A percentile compares a stretch with the other conserved stretches of the same genome.
phyloP scores from a whole-genome alignment of 1,284 basidiomycete genomes.

The Puccinia horiana region DNA sequence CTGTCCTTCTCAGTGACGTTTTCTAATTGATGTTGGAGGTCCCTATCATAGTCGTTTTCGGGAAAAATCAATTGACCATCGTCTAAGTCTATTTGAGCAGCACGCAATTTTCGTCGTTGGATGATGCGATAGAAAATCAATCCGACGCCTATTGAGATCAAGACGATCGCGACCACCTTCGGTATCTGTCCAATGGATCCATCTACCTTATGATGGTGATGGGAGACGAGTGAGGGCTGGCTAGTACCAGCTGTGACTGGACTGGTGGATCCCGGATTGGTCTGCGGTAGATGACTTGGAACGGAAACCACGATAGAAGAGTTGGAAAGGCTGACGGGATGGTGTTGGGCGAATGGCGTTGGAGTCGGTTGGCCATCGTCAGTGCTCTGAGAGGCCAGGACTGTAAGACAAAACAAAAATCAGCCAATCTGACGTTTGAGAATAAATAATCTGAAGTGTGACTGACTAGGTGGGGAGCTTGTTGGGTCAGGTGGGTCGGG shows the following conservation, averaged over 20 bases:
- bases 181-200: not conserved
- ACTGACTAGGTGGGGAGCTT: not conserved
- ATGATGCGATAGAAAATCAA: not conserved
- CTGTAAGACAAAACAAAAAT: too few relatives aligned
- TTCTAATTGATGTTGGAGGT: not conserved
- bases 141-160: not conserved
- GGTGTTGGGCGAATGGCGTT: not conserved
- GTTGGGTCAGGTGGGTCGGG: not conserved
- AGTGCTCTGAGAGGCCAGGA: not conserved
- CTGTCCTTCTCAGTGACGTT: not conserved
- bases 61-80: not conserved
- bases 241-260: not conserved
- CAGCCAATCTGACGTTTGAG: too few relatives aligned
- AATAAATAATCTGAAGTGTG: too few relatives aligned
- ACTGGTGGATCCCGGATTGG: too few relatives aligned
- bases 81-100: not conserved
- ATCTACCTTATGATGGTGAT: not conserved
- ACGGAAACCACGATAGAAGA: conserved; percentile 17
- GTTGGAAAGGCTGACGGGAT: conserved; percentile 1
- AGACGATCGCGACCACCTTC: not conserved
- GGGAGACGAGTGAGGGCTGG: not conserved
- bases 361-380: not conserved
- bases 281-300: not conserved
- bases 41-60: not conserved
- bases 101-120: not conserved